phyloP scores from a whole-genome alignment of 2,329 filamentous ascomycete species.

The Cladosporium sp. region DNA sequence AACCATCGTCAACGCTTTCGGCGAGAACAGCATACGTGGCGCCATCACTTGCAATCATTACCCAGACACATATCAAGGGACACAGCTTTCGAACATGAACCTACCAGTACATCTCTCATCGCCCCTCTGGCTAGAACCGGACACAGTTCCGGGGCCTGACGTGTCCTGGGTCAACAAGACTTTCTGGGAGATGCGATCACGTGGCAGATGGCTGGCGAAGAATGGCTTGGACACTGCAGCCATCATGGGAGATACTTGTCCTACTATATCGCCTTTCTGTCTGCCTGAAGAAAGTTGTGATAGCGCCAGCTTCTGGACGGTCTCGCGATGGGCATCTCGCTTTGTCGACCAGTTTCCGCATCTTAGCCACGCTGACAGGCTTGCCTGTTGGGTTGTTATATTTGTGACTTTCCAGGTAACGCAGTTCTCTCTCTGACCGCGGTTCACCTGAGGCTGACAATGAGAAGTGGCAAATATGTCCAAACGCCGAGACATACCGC shows the following conservation, averaged over 20 bases:
- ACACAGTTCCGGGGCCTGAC: neutral
- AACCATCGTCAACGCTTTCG: neutral
- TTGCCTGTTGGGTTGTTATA: neutral
- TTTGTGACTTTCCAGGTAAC: neutral
- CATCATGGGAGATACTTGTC: neutral
- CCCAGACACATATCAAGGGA: neutral
- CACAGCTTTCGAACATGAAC: neutral
- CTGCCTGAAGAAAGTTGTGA: neutral
- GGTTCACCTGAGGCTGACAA: neutral
- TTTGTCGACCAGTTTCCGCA: neutral
- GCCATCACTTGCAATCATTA: neutral
- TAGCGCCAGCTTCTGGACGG: neutral
- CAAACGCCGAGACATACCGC: neutral
- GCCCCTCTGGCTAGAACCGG: neutral
- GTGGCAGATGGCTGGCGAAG: neutral
- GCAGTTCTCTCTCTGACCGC: neutral
- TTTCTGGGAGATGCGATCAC: neutral
- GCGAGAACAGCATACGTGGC: neutral
- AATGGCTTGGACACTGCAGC: neutral
- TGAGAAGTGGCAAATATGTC: neutral
- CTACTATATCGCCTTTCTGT: neutral
- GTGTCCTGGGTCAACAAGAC: neutral
- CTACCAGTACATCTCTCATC: neutral
- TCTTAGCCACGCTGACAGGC: neutral
- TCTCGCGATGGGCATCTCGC: neutral